Percentiles rank a stretch among this genome's conserved stretches.
phyloP scores from a whole-genome alignment of 305 asterid genomes.

The Solanum hybrid region DNA sequence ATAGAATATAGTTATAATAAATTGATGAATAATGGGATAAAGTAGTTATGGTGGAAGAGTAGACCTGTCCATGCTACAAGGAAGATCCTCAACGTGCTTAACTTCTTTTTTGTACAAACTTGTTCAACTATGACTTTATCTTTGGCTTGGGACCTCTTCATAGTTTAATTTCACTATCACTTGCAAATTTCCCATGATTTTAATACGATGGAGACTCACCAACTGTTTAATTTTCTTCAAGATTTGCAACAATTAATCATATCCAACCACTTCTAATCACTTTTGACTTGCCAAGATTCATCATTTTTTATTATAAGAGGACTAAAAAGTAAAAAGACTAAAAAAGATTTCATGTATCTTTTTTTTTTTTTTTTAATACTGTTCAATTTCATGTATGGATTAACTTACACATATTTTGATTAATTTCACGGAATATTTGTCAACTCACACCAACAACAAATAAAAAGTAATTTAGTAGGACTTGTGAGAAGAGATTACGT shows the following conservation, averaged over 20 bases:
- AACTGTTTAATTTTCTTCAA: neutral
- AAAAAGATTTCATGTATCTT: neutral
- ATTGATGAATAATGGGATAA: neutral
- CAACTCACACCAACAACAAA: neutral
- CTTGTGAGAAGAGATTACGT: neutral
- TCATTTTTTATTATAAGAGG: neutral
- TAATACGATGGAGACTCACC: neutral
- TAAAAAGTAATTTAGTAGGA: neutral
- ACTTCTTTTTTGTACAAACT: constrained; percentile 1
- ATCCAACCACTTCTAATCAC: neutral
- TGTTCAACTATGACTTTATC: neutral
- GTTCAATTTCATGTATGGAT: too few relatives aligned
- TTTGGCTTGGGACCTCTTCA: constrained; percentile 1
- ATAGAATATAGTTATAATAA: neutral
- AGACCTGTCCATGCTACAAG: constrained; percentile 1
- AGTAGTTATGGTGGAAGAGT: neutral
- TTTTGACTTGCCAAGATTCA: neutral
- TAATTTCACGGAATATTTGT: neutral
- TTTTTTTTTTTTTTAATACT: neutral
- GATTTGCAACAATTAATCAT: neutral
- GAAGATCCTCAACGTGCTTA: constrained; percentile 16
- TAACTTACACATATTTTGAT: accelerated
- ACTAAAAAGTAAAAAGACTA: neutral
- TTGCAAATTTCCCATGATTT: neutral
- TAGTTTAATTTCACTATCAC: neutral